Conservation (phyloP, 2,329 filamentous ascomycete genomes). For the Aspergillus floridensis region DNA sequence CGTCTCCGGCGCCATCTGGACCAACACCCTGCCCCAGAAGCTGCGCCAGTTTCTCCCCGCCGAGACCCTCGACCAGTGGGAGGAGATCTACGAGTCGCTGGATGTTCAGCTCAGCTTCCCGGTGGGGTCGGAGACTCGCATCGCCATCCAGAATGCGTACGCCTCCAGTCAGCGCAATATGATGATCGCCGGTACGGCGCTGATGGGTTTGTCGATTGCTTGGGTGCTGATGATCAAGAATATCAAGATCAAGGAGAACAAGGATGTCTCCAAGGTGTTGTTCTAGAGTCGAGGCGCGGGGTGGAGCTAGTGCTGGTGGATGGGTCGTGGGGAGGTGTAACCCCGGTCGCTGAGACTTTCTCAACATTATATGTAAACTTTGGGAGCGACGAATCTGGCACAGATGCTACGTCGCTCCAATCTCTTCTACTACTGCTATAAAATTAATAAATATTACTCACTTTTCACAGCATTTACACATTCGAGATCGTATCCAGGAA, state of each 20-base stretch:
- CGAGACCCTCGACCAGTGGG: conserved; percentile 5
- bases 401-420: too few relatives aligned
- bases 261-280: background rate
- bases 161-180: conserved; percentile 44
- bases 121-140: conserved; percentile 37
- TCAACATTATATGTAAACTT: too few relatives aligned
- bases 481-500: too few relatives aligned
- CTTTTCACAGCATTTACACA: too few relatives aligned
- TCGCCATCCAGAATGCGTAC: conserved; percentile 46
- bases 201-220: conserved; percentile 11
- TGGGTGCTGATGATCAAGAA: conserved; percentile 12
- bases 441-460: too few relatives aligned
- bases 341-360: background rate
- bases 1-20: conserved; percentile 35
- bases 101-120: conserved; percentile 29
- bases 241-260: conserved; percentile 13
- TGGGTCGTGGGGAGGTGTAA: too few relatives aligned
- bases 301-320: background rate
- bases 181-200: conserved; percentile 31
- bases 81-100: conserved; percentile 14
- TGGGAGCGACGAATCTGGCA: too few relatives aligned
- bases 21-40: conserved; percentile 31
- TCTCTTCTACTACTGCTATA: too few relatives aligned
- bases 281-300: background rate
- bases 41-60: conserved; percentile 40